Conservation (phyloP, 345 rosid species). For the Gossypium longicalyx region DNA sequence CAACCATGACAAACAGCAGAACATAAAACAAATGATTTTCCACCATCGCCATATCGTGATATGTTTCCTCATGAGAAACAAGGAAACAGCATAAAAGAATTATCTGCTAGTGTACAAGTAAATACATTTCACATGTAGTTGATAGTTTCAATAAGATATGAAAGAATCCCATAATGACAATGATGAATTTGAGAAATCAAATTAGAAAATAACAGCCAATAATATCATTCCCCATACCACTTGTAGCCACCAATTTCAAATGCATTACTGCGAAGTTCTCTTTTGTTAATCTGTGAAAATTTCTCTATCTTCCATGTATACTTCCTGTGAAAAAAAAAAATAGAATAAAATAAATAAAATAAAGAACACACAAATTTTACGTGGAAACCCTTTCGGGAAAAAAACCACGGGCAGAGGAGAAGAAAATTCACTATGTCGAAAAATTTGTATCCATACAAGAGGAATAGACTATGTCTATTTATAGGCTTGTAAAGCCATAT, state of each 20-base stretch:
- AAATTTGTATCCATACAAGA: no score
- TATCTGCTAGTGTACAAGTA: not conserved
- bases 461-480: no score
- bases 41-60: no score
- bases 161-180: not conserved
- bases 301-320: constrained; percentile 86
- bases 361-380: no score
- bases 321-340: no score
- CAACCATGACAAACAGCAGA: constrained; percentile 14
- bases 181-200: constrained; percentile 1
- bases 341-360: no score
- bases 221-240: constrained; percentile 52
- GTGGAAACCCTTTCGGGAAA: no score
- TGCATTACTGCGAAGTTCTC: constrained; percentile 70
- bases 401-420: no score
- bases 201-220: constrained; percentile 4
- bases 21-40: constrained; percentile 10
- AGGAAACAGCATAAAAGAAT: not conserved
- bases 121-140: not conserved
- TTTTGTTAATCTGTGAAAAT: constrained; percentile 74
- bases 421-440: no score
- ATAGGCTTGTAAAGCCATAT: no score
- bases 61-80: not conserved
- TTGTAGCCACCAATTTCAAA: constrained; percentile 93
- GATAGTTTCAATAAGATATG: not conserved